A percentile compares a stretch with the other conserved stretches of the same genome.
phyloP scores from a whole-genome alignment of 2,329 filamentous ascomycete genomes.

The Coniochaeta hoffmannii region DNA sequence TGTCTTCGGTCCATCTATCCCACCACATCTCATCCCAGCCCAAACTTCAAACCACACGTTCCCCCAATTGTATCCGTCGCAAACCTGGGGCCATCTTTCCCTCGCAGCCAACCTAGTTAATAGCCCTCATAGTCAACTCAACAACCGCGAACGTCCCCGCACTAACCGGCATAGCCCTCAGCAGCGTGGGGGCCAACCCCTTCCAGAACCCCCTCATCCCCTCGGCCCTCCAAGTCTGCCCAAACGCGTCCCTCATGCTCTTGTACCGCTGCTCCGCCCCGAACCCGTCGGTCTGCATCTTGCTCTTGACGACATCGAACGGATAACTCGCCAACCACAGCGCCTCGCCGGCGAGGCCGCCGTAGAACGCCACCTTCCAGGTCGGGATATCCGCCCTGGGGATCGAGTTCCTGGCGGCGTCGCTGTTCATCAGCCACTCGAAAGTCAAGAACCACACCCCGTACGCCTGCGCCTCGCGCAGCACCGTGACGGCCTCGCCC shows the following conservation, averaged over 20 bases:
- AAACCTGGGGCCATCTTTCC: background rate
- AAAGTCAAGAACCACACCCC: conserved; percentile 93
- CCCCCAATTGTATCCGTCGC: too few species aligned
- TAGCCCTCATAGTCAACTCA: conserved; percentile 57
- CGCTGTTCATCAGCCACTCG: conserved; percentile 91
- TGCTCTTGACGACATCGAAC: conserved; percentile 96
- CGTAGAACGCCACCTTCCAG: conserved; percentile 85
- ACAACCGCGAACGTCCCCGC: conserved; percentile 94
- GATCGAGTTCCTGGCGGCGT: conserved; percentile 70
- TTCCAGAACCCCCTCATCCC: conserved; percentile 87
- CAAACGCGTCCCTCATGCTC: conserved; percentile 85
- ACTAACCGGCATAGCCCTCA: conserved; percentile 95
- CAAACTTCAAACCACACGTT: too few species aligned
- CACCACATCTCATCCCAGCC: too few species aligned
- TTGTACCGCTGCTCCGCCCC: conserved; percentile 63
- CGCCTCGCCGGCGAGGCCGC: conserved; percentile 86
- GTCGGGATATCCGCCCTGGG: conserved; percentile 70
- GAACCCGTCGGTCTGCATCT: conserved; percentile 98
- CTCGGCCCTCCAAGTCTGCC: conserved; percentile 69
- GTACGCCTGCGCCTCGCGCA: conserved; percentile 90
- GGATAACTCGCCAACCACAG: conserved; percentile 93
- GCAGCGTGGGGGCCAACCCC: conserved; percentile 80
- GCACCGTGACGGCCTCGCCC: conserved; percentile 75
- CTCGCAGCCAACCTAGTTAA: conserved; percentile 28
- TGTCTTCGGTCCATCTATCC: too few species aligned